phyloP scores from a whole-genome alignment of 1,139 yeast species.

The Diutina scorzettiae region DNA sequence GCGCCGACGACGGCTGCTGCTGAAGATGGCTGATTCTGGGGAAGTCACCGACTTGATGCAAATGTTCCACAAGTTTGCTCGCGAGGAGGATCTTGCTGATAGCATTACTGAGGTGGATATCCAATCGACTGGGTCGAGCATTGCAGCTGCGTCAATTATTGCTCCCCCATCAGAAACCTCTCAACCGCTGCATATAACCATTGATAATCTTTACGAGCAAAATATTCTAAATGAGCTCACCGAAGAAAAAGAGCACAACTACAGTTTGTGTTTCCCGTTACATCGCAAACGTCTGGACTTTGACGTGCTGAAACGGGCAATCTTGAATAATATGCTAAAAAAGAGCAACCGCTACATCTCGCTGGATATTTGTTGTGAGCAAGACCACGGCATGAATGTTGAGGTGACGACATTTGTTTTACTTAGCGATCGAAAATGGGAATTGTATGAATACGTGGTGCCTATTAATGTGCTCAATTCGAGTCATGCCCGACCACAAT shows the following conservation, averaged over 20 bases:
- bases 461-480: conserved; percentile 7
- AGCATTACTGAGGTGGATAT: no score
- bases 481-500: conserved; percentile 36
- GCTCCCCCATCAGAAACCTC: conserved; percentile 1
- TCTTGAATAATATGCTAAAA: conserved; percentile 40
- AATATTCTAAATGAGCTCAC: conserved; percentile 13
- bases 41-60: conserved; percentile 27
- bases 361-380: conserved; percentile 45
- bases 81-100: conserved; percentile 13
- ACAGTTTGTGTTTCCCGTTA: conserved; percentile 73
- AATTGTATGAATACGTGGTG: conserved; percentile 40
- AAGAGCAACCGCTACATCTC: conserved; percentile 35
- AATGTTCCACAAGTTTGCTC: conserved; percentile 31
- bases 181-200: conserved; percentile 6
- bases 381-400: conserved; percentile 21
- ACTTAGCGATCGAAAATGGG: conserved; percentile 60
- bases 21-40: conserved; percentile 3
- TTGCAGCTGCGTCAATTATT: background rate
- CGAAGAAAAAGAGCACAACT: conserved; percentile 48
- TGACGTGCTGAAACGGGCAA: conserved; percentile 10
- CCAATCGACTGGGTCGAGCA: background rate
- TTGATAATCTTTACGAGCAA: conserved; percentile 3
- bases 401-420: conserved; percentile 53
- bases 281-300: conserved; percentile 58
- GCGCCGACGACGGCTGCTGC: conserved; percentile 6